These are phyloP conservation scores for Euphorbia neoarborescens DNA, from an alignment of 441 rosid genomes.

Conservation along the genomic window DNA sequence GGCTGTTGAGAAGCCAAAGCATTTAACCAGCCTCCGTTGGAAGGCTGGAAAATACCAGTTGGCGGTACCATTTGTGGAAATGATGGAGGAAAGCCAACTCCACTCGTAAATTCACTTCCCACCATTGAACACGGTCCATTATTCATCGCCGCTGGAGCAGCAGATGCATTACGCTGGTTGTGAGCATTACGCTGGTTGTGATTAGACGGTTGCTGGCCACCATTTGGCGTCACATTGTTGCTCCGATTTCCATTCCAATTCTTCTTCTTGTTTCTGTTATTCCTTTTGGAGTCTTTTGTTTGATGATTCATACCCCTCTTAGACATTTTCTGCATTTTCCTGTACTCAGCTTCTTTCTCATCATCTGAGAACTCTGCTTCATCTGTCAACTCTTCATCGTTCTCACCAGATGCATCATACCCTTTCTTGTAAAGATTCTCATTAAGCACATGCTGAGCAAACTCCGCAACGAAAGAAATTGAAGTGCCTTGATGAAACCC, in stretches of 20 bases:
- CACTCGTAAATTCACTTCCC: conserved; percentile 26
- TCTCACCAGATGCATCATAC: conserved; percentile 91
- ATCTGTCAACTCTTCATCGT: conserved; percentile 78
- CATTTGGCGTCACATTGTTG: conserved; percentile 24
- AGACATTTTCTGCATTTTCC: conserved; percentile 53
- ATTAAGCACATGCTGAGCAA: conserved; percentile 60
- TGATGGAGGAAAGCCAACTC: conserved; percentile 26
- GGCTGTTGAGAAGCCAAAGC: conserved; percentile 30
- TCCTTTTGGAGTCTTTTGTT: conserved; percentile 36
- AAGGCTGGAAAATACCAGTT: conserved; percentile 25
- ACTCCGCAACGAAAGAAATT: conserved; percentile 74
- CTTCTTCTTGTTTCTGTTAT: conserved; percentile 41
- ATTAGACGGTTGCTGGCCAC: conserved; percentile 18
- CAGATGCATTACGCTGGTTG: conserved; percentile 21
- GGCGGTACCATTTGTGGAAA: conserved; percentile 32
- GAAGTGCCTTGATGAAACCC: conserved; percentile 49
- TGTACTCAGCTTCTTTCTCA: conserved; percentile 80
- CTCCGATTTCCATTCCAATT: conserved; percentile 41
- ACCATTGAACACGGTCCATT: conserved; percentile 27
- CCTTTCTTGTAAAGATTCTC: conserved; percentile 80
- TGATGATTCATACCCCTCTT: conserved; percentile 55
- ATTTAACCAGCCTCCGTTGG: conserved; percentile 35
- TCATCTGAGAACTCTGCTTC: conserved; percentile 94
- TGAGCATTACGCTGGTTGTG: conserved; percentile 26
- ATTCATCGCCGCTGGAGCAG: conserved; percentile 24